These are phyloP conservation scores for Chlorella sp. DNA, from an alignment of 139 green algal species.

Conservation along the genomic window DNA sequence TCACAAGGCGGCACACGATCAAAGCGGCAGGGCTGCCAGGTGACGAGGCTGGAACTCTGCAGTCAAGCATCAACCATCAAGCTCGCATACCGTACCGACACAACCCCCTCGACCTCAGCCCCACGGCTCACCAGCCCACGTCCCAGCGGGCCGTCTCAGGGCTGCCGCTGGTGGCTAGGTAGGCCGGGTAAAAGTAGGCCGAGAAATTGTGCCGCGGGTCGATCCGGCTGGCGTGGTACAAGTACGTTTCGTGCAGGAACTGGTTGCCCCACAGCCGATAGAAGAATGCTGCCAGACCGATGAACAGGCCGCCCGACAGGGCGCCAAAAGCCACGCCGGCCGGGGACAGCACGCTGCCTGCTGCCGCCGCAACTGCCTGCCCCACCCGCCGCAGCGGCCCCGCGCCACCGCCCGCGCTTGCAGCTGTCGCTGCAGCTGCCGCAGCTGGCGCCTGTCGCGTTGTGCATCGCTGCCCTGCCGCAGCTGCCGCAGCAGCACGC, in stretches of 20 bases:
- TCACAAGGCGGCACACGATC: too few species aligned
- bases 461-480: background rate
- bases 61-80: too few species aligned
- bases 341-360: background rate
- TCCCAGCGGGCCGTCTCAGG: background rate
- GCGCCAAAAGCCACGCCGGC: background rate
- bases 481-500: background rate
- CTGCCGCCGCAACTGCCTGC: background rate
- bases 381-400: too few species aligned
- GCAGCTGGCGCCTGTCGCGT: background rate
- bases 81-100: too few species aligned
- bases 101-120: too few species aligned
- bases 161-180: constrained; percentile 55
- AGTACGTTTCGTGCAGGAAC: constrained; percentile 84
- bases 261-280: constrained; percentile 69
- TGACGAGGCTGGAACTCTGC: too few species aligned
- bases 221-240: constrained; percentile 81
- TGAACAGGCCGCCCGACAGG: constrained; percentile 51
- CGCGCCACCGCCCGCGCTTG: background rate
- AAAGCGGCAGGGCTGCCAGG: too few species aligned
- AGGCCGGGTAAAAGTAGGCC: constrained; percentile 84
- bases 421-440: background rate
- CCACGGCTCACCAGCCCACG: constrained; percentile 24
- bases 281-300: constrained; percentile 52
- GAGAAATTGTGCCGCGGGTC: constrained; percentile 97